These are phyloP conservation scores for Rhizophagus sp. DNA, from an alignment of 192 early-diverging fungal species.

Conservation along the genomic window DNA sequence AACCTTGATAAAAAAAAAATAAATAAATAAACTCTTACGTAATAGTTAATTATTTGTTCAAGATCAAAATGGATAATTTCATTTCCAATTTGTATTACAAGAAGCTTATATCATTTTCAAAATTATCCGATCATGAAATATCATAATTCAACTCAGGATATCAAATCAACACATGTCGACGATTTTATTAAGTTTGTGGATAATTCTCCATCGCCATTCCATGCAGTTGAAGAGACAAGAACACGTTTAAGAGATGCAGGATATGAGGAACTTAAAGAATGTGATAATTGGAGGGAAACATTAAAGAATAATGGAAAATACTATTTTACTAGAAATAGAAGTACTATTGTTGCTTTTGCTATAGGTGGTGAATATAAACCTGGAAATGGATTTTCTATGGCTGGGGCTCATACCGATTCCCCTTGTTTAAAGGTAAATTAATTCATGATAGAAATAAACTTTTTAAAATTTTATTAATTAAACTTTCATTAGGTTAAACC, in stretches of 20 bases:
- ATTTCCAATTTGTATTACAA: neutral
- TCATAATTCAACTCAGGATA: neutral
- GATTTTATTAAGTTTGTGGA: constrained; percentile 91
- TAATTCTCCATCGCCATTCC: constrained; percentile 93
- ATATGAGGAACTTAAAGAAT: constrained; percentile 88
- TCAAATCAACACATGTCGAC: constrained; percentile 18
- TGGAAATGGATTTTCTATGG: constrained; percentile 85
- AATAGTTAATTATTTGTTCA: neutral
- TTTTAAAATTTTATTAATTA: neutral
- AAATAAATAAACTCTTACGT: neutral
- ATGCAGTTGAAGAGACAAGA: constrained; percentile 84
- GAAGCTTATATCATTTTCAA: neutral
- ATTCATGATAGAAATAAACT: neutral
- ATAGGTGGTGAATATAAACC: constrained; percentile 85
- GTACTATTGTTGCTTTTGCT: constrained; percentile 87
- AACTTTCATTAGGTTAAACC: constrained; percentile 47
- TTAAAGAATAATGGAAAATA: constrained; percentile 85
- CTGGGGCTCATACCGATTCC: constrained; percentile 97
- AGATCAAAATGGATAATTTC: neutral
- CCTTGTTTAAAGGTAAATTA: constrained; percentile 90
- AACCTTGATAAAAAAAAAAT: neutral
- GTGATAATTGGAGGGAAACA: constrained; percentile 74
- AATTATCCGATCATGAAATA: neutral
- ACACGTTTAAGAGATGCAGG: constrained; percentile 72
- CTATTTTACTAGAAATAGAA: constrained; percentile 95